phyloP scores from a whole-genome alignment of 805 yeast species.

The Metschnikowia drakensbergensis region DNA sequence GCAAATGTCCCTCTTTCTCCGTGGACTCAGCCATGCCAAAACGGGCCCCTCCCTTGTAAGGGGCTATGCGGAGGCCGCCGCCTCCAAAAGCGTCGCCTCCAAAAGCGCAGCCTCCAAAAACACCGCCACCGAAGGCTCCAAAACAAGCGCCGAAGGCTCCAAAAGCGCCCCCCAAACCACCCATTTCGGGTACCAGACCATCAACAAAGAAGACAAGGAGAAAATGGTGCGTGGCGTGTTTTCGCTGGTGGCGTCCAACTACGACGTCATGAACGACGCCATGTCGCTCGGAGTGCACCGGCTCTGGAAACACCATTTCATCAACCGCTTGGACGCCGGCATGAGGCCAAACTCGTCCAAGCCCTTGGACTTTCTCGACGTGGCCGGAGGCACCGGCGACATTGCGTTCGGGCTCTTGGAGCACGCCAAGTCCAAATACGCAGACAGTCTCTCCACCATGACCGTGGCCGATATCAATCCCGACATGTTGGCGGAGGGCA shows the following conservation, averaged over 20 bases:
- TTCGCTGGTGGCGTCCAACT: conserved; percentile 89
- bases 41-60: not conserved
- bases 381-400: conserved; percentile 99
- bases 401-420: conserved; percentile 93
- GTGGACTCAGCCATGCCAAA: not conserved
- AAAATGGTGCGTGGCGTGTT: conserved; percentile 81
- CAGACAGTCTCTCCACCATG: conserved; percentile 76
- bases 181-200: conserved; percentile 89
- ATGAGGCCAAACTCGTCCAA: conserved; percentile 75
- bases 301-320: conserved; percentile 90
- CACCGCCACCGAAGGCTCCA: too few relatives aligned
- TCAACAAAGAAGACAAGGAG: conserved; percentile 76
- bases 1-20: conserved; percentile 2
- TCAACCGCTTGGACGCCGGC: conserved; percentile 87
- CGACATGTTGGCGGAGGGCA: conserved; percentile 94
- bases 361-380: conserved; percentile 87
- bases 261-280: conserved; percentile 96
- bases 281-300: conserved; percentile 96
- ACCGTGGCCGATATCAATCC: conserved; percentile 92
- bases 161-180: conserved; percentile 48
- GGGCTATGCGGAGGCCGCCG: conserved; percentile 3
- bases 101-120: not conserved
- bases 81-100: too few relatives aligned
- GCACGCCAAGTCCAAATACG: conserved; percentile 76
- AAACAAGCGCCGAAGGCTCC: not conserved